phyloP scores from a whole-genome alignment of 2,329 filamentous ascomycete genomes.

The Fusarium palustre region DNA sequence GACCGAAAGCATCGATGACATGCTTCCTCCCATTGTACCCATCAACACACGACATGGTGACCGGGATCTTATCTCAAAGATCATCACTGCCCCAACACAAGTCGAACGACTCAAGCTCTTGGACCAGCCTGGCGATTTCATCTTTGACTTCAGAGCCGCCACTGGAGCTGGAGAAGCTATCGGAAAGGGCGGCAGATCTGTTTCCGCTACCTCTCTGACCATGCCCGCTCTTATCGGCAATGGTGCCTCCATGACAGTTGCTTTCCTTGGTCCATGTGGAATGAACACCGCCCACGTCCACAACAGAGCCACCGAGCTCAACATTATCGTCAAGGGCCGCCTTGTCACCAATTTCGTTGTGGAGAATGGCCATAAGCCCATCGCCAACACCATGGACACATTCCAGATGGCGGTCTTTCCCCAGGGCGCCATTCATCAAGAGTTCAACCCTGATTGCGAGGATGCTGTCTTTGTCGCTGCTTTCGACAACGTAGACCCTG shows the following conservation, averaged over 20 bases:
- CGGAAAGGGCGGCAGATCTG: constrained; percentile 9
- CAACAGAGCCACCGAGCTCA: constrained; percentile 15
- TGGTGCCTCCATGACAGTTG: constrained; percentile 20
- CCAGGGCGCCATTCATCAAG: constrained; percentile 61
- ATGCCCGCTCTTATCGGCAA: constrained; percentile 29
- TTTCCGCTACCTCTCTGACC: constrained; percentile 15
- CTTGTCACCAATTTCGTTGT: constrained; percentile 15
- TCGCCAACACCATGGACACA: constrained; percentile 53
- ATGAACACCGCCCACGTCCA: constrained; percentile 26
- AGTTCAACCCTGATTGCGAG: constrained; percentile 64
- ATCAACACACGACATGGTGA: constrained; percentile 36
- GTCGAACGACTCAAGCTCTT: constrained; percentile 49
- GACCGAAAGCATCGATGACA: constrained; percentile 13
- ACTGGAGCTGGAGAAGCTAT: not conserved
- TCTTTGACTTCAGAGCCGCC: constrained; percentile 19
- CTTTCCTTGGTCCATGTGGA: constrained; percentile 14
- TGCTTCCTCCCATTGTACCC: constrained; percentile 22
- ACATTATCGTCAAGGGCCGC: constrained; percentile 24
- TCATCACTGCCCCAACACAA: constrained; percentile 49
- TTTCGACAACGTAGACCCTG: constrained; percentile 60
- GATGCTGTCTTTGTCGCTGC: constrained; percentile 61
- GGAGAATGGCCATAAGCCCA: constrained; percentile 41
- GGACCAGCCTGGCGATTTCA: constrained; percentile 8
- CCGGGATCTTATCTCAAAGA: constrained; percentile 46
- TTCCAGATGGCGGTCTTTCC: constrained; percentile 63